phyloP scores from a whole-genome alignment of 2,329 filamentous ascomycete genomes.

The Leptographium wingfieldii region DNA sequence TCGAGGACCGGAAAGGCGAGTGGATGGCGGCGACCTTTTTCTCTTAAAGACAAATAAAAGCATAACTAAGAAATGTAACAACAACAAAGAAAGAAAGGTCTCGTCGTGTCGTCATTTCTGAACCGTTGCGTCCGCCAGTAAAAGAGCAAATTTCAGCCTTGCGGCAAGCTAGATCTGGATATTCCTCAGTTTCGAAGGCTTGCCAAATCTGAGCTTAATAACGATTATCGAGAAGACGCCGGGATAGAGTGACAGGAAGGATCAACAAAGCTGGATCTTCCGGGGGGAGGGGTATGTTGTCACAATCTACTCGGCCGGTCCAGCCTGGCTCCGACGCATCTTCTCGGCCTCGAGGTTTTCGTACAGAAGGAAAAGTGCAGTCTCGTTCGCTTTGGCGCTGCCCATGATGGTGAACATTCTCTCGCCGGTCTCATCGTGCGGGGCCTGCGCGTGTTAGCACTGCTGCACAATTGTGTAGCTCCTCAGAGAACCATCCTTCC shows the following conservation, averaged over 20 bases:
- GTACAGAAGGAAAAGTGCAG: constrained; percentile 88
- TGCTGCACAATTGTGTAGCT: constrained; percentile 4
- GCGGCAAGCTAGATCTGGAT: constrained; percentile 51
- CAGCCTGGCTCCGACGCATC: constrained; percentile 82
- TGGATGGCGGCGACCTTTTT: background rate
- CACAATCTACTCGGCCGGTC: constrained; percentile 35
- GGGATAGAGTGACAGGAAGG: constrained; percentile 8
- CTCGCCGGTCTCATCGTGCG: constrained; percentile 94
- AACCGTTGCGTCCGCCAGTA: constrained; percentile 31
- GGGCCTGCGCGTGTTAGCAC: constrained; percentile 39
- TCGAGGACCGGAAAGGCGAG: background rate
- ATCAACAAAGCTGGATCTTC: background rate
- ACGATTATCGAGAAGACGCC: constrained; percentile 9
- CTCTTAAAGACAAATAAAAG: background rate
- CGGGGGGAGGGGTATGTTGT: constrained; percentile 3
- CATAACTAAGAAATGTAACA: constrained; percentile 1
- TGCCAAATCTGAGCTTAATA: constrained; percentile 37
- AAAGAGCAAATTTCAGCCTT: constrained; percentile 34
- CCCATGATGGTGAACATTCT: constrained; percentile 99
- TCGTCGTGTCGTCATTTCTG: constrained; percentile 29
- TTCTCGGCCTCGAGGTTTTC: constrained; percentile 99
- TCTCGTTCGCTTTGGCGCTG: constrained; percentile 85
- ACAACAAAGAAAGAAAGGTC: constrained; percentile 7
- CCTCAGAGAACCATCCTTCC: constrained; percentile 9
- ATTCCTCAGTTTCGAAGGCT: constrained; percentile 28